phyloP scores from a whole-genome alignment of 2,329 filamentous ascomycete genomes.

The Phaeoacremonium minimum region DNA sequence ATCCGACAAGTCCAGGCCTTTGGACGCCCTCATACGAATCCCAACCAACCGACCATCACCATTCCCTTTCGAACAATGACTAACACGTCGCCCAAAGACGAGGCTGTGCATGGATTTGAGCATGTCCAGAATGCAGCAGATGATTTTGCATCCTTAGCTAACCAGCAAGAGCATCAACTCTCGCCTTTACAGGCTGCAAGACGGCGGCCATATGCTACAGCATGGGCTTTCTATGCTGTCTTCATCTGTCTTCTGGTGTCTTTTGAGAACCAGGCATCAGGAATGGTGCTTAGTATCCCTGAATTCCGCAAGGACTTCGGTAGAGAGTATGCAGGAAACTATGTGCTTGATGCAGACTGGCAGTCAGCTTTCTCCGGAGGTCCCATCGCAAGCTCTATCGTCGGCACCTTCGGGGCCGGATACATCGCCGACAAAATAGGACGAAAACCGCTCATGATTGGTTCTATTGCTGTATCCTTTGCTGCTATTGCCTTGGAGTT shows the following conservation, averaged over 20 bases:
- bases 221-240: constrained; percentile 32
- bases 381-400: constrained; percentile 25
- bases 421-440: constrained; percentile 30
- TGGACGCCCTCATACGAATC: background rate
- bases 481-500: constrained; percentile 34
- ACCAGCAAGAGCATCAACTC: background rate
- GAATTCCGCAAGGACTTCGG: constrained; percentile 40
- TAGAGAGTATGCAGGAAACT: constrained; percentile 24
- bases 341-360: constrained; percentile 36
- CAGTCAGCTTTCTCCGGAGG: constrained; percentile 37
- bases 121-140: background rate
- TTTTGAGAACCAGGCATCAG: constrained; percentile 36
- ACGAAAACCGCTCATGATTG: constrained; percentile 23
- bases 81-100: background rate
- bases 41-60: background rate
- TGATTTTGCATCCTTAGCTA: background rate
- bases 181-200: background rate
- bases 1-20: no score
- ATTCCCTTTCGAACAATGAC: background rate
- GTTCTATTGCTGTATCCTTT: constrained; percentile 27
- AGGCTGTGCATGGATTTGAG: background rate
- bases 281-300: constrained; percentile 36
- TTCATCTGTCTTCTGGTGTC: constrained; percentile 32
- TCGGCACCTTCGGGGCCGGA: constrained; percentile 26
- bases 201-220: background rate